Evolutionary conservation across 2,329 filamentous ascomycete species (phyloP), one percentile per base, ranked within the genome.

Genomic region (Didymella segeticola): DNA sequence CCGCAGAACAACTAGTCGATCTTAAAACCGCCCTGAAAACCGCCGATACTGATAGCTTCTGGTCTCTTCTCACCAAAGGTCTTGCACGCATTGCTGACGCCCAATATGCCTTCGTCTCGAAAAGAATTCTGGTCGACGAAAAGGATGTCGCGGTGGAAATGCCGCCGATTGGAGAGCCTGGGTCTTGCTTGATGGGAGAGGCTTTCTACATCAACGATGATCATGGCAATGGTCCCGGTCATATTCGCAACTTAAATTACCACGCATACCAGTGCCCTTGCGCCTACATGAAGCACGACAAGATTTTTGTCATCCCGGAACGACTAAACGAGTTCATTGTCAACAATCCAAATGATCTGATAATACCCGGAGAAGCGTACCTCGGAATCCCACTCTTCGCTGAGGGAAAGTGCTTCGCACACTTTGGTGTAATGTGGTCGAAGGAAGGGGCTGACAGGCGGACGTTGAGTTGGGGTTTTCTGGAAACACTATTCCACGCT

Each of bases 391-490:
- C 88, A 0, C 75, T 90, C 2, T 89, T 86, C 60, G 80, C 82
- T 4, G 81, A 85, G 34, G 85, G 82, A 26, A 88, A 86, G 68
- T 89, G 85, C 66, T 83, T 88, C 62, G 87, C 85, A 19, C 85
- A 89, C 70, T 86, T 90, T 66, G 88, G 87, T n/a, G 78, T 88
- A 68, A 86, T 90, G 79, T 90, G 88, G 87, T 86, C 86, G 5
- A 74, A 77, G 36, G 80, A 87, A 56, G 86, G 85, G n/a, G 77
- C 86, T 14, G 74, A 77, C 14, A 79, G 79, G 39, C 79, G 82
- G 39, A 77, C 76, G 12, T 68, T 89, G 22, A 82, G 85, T 7
- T 90, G 88, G 88, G 81, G 80, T 1, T 88, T 84, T 68, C 77
- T 88, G 20, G 87, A 90, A 68, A 83, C 89, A 79, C 77, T 89